phyloP scores from a whole-genome alignment of 805 yeast species.

The Saccharomycopsis sp. region DNA sequence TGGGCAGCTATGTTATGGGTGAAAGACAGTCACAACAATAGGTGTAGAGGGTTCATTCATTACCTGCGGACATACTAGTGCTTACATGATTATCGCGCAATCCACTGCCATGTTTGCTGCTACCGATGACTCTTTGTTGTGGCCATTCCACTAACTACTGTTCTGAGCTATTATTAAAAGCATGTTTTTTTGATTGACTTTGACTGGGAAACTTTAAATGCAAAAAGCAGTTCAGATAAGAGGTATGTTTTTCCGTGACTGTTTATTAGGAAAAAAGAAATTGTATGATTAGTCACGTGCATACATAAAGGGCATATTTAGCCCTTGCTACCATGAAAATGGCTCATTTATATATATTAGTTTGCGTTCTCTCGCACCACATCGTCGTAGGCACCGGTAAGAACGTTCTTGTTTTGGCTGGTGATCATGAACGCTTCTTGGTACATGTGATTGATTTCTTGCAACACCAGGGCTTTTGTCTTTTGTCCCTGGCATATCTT shows the following conservation, averaged over 20 bases:
- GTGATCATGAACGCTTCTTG: constrained; percentile 52
- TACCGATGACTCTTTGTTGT: background rate
- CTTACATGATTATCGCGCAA: too few relatives aligned
- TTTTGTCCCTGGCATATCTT: constrained; percentile 62
- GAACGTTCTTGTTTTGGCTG: constrained; percentile 33
- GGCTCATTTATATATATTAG: background rate
- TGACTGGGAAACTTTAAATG: background rate
- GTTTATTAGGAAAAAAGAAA: background rate
- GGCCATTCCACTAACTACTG: background rate
- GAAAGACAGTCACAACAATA: too few relatives aligned
- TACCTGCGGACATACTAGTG: background rate
- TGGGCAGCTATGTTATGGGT: too few relatives aligned
- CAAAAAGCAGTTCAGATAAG: background rate
- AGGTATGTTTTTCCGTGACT: background rate
- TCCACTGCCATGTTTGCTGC: too few relatives aligned
- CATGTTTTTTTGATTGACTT: background rate
- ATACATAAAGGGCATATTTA: background rate
- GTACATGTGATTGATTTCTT: constrained; percentile 50
- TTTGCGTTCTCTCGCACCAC: constrained; percentile 10
- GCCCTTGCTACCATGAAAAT: background rate
- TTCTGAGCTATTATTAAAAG: background rate
- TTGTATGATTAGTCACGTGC: background rate
- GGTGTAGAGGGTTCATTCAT: background rate
- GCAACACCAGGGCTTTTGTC: constrained; percentile 46
- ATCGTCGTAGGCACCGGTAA: constrained; percentile 32